Base-by-base conservation (phyloP, 129 eudicot species). In the Chrysanthemum lavandulifolium region DNA sequence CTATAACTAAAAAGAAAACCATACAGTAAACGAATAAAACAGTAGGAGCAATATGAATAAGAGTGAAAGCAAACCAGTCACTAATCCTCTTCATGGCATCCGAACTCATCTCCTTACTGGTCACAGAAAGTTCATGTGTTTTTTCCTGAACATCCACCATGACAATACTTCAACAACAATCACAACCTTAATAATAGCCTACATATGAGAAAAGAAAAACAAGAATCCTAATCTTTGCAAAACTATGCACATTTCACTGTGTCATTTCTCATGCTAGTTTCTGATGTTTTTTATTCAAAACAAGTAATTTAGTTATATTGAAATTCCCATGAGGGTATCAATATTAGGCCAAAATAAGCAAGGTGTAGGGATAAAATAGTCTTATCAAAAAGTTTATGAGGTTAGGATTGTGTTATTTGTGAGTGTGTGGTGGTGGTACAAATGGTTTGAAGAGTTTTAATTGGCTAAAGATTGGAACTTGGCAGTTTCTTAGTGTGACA, bases 1-100 rank as follows among this genome's bases (percentile, higher is more conserved):
- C 59, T 68, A 52, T 2, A 13, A 27, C n/a, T 45, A 14, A 50
- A 67, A 9, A 54, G 18, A 5, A 54, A 16, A n/a, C 25, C 65
- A 23, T 21, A 19, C 27, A 23, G 8, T n/a, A 62, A 62, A 31
- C 49, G 36, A 56, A 13, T 29, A 69, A 62, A 25, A 45, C 13
- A 29, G 21, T 1, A 45, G 56, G 16, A 59, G 25, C 15, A 69
- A 69, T 18, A 62, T 16, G 15, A 76, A 76, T 25, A 60, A 19
- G 59, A 52, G 6, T 13, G 54, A 78, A 79, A 77, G 74, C 80
- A 78, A 77, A 95, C 97, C 99, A 95, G 60, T 95, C 97, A 73
- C 84, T 82, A 29, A 91, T 95, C 54, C 96, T 79, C 88, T 84
- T 84, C 96, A 95, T 95, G 82, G 89, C 86, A 83, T 89, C 80